phyloP scores from a whole-genome alignment of 345 rosid genomes.

The Melaleuca alternifolia region DNA sequence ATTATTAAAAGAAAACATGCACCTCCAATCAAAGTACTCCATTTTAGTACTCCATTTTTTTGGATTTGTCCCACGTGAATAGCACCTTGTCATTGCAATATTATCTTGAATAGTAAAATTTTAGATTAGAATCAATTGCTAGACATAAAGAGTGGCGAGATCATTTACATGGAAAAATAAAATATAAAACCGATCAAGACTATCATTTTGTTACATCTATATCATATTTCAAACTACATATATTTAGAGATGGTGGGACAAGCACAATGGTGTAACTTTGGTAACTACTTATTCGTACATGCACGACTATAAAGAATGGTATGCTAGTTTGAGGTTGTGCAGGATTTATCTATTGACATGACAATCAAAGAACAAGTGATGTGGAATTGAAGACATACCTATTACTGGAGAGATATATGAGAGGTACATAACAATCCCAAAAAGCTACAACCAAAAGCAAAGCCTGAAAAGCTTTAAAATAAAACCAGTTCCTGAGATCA shows the following conservation, averaged over 20 bases:
- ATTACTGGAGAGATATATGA: background rate
- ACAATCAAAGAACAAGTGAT: background rate
- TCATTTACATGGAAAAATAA: background rate
- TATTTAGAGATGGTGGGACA: too few relatives aligned
- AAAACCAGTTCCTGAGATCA: too few relatives aligned
- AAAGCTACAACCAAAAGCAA: too few relatives aligned
- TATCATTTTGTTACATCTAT: background rate
- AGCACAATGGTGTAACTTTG: background rate
- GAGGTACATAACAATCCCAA: too few relatives aligned
- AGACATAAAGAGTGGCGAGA: background rate
- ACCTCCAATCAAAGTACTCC: background rate
- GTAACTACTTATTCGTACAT: background rate
- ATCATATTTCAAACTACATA: background rate
- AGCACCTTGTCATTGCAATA: background rate
- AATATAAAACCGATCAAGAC: background rate
- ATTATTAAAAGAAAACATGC: background rate
- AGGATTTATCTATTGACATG: accelerated
- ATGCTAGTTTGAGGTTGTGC: background rate
- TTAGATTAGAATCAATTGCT: background rate
- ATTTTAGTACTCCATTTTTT: accelerated
- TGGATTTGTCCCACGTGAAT: background rate
- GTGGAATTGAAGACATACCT: background rate
- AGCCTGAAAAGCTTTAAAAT: too few relatives aligned
- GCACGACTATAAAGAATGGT: background rate
- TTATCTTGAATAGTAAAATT: background rate